These are phyloP conservation scores for Penicillium angulare DNA, from an alignment of 495 filamentous ascomycete genomes.

Conservation along the genomic window DNA sequence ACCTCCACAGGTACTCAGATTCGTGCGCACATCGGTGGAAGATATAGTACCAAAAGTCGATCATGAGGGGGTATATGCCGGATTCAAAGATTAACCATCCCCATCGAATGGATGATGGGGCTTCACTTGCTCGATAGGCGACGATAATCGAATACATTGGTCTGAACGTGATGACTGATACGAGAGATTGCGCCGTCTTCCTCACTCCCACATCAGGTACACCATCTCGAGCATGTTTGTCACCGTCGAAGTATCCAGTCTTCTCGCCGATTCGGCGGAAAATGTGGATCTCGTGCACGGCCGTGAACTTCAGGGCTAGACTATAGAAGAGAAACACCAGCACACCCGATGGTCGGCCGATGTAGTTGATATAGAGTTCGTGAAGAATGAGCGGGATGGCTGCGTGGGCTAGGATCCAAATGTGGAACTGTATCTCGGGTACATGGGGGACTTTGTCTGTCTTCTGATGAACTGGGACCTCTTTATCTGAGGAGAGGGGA, in stretches of 20 bases:
- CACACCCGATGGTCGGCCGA: constrained; percentile 11
- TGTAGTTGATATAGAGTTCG: constrained; percentile 20
- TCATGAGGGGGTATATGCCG: constrained; percentile 30
- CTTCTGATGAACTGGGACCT: constrained; percentile 26
- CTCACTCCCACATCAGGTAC: constrained; percentile 22
- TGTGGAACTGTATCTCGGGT: constrained; percentile 18
- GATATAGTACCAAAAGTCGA: constrained; percentile 41
- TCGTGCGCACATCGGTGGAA: constrained; percentile 35
- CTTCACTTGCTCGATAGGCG: constrained; percentile 11
- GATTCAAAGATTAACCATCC: constrained; percentile 28
- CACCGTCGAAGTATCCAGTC: constrained; percentile 21
- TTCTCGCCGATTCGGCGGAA: constrained; percentile 24
- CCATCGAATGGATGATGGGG: constrained; percentile 45
- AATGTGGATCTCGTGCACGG: constrained; percentile 19
- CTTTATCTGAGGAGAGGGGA: constrained; percentile 18
- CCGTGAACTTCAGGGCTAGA: constrained; percentile 19
- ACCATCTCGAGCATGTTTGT: constrained; percentile 23
- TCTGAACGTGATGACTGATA: constrained; percentile 1
- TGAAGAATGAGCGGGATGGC: constrained; percentile 23
- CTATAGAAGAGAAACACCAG: constrained; percentile 24
- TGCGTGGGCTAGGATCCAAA: constrained; percentile 22
- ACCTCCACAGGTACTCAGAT: constrained; percentile 30
- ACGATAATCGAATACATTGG: constrained; percentile 17
- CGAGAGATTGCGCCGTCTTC: constrained; percentile 14
- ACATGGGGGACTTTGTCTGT: constrained; percentile 29